Conservation (phyloP, 2,329 filamentous ascomycete genomes). For the Ophiostoma perfectum region DNA sequence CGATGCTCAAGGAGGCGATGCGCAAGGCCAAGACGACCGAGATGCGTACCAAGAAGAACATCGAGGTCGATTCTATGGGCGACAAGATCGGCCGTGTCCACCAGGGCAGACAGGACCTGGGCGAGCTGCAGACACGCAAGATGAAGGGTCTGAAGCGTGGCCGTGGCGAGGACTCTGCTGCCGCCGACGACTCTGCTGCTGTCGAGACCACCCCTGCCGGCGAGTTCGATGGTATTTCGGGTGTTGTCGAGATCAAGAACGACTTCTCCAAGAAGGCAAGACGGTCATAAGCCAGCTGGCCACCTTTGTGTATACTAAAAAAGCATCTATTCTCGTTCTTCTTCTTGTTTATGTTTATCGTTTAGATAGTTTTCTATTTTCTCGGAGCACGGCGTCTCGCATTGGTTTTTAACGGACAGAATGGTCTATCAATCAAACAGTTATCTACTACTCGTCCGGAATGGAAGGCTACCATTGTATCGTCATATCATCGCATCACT, state of each 20-base stretch:
- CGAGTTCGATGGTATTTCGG: constrained; percentile 20
- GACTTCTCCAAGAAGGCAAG: constrained; percentile 38
- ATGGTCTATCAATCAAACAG: background rate
- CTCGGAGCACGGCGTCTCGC: constrained; percentile 20
- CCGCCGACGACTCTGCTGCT: background rate
- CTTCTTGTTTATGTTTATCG: constrained; percentile 6
- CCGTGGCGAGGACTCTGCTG: constrained; percentile 47
- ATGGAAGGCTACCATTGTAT: too few species aligned
- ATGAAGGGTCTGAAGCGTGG: constrained; percentile 97
- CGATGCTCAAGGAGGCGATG: constrained; percentile 82
- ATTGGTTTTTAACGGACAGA: constrained; percentile 12
- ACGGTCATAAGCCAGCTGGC: constrained; percentile 28
- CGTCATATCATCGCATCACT: too few species aligned
- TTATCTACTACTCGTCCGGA: background rate
- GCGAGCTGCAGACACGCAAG: constrained; percentile 86
- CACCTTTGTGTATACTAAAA: background rate
- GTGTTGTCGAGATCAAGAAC: constrained; percentile 20
- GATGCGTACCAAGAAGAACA: constrained; percentile 91
- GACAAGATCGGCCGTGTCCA: constrained; percentile 96
- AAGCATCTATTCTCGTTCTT: background rate
- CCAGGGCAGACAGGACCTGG: constrained; percentile 81
- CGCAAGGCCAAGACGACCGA: constrained; percentile 71
- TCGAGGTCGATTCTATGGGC: constrained; percentile 82
- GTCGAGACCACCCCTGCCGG: constrained; percentile 12
- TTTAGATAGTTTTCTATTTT: constrained; percentile 14